Evolutionary conservation across 2,329 filamentous ascomycete genomes (phyloP).

Genomic region (Arthrobotrys musiformis): DNA sequence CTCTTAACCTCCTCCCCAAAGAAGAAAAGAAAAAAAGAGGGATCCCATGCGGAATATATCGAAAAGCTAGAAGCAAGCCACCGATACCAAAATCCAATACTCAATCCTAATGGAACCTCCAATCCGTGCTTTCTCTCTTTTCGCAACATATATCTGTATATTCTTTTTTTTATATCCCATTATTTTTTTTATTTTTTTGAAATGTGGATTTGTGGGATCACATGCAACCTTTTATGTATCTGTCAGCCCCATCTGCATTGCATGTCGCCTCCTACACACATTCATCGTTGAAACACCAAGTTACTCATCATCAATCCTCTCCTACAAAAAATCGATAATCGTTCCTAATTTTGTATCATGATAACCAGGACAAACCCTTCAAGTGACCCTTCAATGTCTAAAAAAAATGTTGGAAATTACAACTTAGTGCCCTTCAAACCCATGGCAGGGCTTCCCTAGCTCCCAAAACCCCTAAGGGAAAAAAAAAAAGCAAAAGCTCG

Average conservation of each 20-base stretch:
- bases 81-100: conserved; percentile 19
- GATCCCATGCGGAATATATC: conserved; percentile 12
- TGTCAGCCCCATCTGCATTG: conserved; percentile 25
- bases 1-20: too few relatives aligned
- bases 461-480: neutral
- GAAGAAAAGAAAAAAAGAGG: neutral
- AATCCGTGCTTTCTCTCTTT: neutral
- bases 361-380: conserved; percentile 11
- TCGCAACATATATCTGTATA: neutral
- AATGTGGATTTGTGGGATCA: conserved; percentile 24
- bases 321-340: conserved; percentile 31
- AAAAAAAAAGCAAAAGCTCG: neutral
- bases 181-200: neutral
- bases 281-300: conserved; percentile 13
- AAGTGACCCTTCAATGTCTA: conserved; percentile 22
- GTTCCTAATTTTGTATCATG: conserved; percentile 47
- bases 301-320: conserved; percentile 25
- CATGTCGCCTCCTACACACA: neutral
- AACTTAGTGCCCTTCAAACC: neutral
- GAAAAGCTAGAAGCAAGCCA: conserved; percentile 22
- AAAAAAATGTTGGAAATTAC: conserved; percentile 9
- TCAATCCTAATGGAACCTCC: conserved; percentile 13
- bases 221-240: conserved; percentile 21
- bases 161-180: neutral
- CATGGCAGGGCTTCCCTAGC: neutral